phyloP scores from a whole-genome alignment of 495 filamentous ascomycete species.

The Daldinia concentrica region DNA sequence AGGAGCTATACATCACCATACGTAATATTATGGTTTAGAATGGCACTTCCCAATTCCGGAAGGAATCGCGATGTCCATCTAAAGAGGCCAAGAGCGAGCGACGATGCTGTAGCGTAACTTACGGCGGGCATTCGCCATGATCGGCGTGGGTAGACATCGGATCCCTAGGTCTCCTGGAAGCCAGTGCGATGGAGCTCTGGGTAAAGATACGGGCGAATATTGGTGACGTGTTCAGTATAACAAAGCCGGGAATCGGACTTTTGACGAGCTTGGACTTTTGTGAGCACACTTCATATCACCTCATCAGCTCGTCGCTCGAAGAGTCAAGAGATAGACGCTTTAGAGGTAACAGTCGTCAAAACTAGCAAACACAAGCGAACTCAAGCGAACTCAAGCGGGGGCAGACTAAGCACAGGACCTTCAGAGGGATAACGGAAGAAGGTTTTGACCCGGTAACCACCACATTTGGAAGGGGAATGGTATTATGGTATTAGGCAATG shows the following conservation, averaged over 20 bases:
- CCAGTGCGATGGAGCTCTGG: background rate
- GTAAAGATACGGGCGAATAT: conserved; percentile 9
- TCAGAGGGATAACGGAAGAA: conserved; percentile 25
- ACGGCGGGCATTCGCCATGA: conserved; percentile 21
- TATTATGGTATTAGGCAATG: conserved; percentile 19
- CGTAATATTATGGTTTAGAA: conserved; percentile 35
- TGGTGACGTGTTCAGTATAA: conserved; percentile 12
- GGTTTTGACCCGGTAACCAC: conserved; percentile 38
- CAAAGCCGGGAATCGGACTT: background rate
- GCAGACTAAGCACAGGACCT: conserved; percentile 20
- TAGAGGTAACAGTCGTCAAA: background rate
- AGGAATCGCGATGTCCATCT: conserved; percentile 34
- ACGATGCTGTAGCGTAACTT: conserved; percentile 32
- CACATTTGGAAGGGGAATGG: conserved; percentile 23
- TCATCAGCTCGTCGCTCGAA: background rate
- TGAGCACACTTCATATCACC: background rate
- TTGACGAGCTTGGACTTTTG: background rate
- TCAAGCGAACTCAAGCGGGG: conserved; percentile 17
- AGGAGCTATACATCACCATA: conserved; percentile 34
- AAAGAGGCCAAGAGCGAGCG: conserved; percentile 28
- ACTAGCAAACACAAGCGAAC: conserved; percentile 7
- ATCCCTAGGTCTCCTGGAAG: conserved; percentile 7
- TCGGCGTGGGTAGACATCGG: conserved; percentile 28
- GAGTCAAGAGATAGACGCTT: background rate
- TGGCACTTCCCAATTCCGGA: conserved; percentile 43